Evolutionary conservation across 2,329 filamentous ascomycete species (phyloP).

Genomic region (Fusarium sp.): DNA sequence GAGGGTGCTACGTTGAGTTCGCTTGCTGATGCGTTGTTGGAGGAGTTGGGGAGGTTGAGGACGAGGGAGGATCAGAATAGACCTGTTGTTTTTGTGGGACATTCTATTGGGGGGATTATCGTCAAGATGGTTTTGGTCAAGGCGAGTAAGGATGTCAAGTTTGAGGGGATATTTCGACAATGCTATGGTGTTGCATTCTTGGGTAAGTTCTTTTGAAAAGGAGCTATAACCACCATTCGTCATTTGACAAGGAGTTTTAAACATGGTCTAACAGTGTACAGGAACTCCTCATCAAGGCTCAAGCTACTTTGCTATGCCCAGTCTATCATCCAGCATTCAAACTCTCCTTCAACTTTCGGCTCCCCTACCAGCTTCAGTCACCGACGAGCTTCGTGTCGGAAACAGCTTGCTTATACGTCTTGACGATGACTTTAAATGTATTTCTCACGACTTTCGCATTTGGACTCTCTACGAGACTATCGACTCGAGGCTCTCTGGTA

Average conservation of each 20-base stretch:
- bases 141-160: slow-evolving; percentile 51
- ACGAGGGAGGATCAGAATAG: slow-evolving; percentile 50
- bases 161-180: slow-evolving; percentile 58
- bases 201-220: slow-evolving; percentile 49
- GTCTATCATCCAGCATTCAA: slow-evolving; percentile 63
- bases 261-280: slow-evolving; percentile 38
- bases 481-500: slow-evolving; percentile 63
- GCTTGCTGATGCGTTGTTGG: slow-evolving; percentile 57
- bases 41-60: slow-evolving; percentile 52
- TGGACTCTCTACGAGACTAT: slow-evolving; percentile 71
- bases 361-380: slow-evolving; percentile 60
- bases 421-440: slow-evolving; percentile 63
- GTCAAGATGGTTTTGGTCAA: slow-evolving; percentile 64
- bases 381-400: slow-evolving; percentile 59
- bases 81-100: slow-evolving; percentile 66
- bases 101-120: slow-evolving; percentile 67
- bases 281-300: slow-evolving; percentile 69
- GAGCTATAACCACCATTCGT: slow-evolving; percentile 39
- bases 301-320: slow-evolving; percentile 66
- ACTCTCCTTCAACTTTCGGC: slow-evolving; percentile 59
- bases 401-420: slow-evolving; percentile 57
- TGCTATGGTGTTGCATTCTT: slow-evolving; percentile 69
- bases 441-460: slow-evolving; percentile 64
- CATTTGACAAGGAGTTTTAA: background rate
- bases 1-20: slow-evolving; percentile 53